Conservation (phyloP, 495 filamentous ascomycete species). For the Saxophila tyrrhenica region DNA sequence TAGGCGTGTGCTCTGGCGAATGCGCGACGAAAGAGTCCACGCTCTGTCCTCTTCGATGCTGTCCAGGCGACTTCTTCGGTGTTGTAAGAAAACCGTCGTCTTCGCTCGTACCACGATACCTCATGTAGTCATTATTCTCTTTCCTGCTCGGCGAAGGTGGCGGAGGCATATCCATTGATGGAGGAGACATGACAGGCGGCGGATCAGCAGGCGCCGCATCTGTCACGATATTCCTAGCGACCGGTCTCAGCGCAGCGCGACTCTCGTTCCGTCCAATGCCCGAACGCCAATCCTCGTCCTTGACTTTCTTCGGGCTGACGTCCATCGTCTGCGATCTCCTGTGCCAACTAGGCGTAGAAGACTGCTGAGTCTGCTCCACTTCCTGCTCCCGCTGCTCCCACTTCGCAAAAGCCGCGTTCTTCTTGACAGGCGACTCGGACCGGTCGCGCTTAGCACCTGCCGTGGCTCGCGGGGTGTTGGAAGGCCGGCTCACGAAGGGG, state of each 20-base stretch:
- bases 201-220: background rate
- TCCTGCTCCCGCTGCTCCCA: slow-evolving; percentile 21
- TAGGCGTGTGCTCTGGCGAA: slow-evolving; percentile 6
- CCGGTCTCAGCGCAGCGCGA: slow-evolving; percentile 14
- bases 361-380: slow-evolving; percentile 2
- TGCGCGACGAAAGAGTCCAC: slow-evolving; percentile 2
- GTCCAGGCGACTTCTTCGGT: slow-evolving; percentile 5
- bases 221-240: slow-evolving; percentile 15
- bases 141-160: slow-evolving; percentile 1
- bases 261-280: slow-evolving; percentile 17
- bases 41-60: slow-evolving; percentile 10
- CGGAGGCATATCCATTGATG: background rate
- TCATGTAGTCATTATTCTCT: background rate
- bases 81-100: slow-evolving; percentile 4
- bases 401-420: slow-evolving; percentile 18
- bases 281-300: slow-evolving; percentile 17
- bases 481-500: slow-evolving; percentile 14
- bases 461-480: background rate
- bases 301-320: slow-evolving; percentile 14
- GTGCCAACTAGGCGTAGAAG: background rate
- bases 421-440: slow-evolving; percentile 19
- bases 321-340: slow-evolving; percentile 10
- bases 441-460: slow-evolving; percentile 14
- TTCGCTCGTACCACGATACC: background rate
- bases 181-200: background rate